Conservation (phyloP, 176 grass and related monocot species). For the Canna indica region DNA sequence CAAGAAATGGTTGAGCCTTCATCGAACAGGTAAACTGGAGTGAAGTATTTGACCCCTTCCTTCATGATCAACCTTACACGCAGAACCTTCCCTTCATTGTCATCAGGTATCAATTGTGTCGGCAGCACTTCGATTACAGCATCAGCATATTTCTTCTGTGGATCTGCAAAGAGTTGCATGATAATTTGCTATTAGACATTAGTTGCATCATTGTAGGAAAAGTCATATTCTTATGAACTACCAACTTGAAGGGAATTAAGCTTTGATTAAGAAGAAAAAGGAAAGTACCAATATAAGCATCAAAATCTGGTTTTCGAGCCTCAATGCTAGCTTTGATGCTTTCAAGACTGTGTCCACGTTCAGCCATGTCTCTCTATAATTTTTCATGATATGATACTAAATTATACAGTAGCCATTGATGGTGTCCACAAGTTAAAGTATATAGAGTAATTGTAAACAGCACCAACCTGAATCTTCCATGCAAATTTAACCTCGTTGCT, state of each 20-base stretch:
- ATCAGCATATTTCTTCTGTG: conserved; percentile 17
- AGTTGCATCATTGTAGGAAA: too few relatives aligned
- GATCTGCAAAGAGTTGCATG: conserved; percentile 2
- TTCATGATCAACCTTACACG: conserved; percentile 19
- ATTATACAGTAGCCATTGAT: too few relatives aligned
- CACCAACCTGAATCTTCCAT: conserved; percentile 16
- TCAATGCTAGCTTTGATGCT: conserved; percentile 16
- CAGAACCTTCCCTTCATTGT: conserved; percentile 18
- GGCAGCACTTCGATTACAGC: conserved; percentile 16
- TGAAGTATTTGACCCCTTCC: conserved; percentile 11
- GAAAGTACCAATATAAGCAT: conserved; percentile 6
- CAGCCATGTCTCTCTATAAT: conserved; percentile 8
- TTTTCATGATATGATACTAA: too few relatives aligned
- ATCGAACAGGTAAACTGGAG: conserved; percentile 4
- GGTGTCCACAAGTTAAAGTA: too few relatives aligned
- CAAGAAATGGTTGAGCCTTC: conserved; percentile 21
- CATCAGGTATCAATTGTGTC: conserved; percentile 11
- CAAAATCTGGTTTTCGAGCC: conserved; percentile 10
- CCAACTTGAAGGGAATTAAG: too few relatives aligned
- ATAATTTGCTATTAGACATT: too few relatives aligned
- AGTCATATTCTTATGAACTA: too few relatives aligned
- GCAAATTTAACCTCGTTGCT: conserved; percentile 16
- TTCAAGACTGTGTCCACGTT: conserved; percentile 13
- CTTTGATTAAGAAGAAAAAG: too few relatives aligned
- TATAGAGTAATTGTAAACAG: too few relatives aligned